Evolutionary conservation across 768 basidiomycete genomes (phyloP).

Genomic region (Phylloporus scabripes): DNA sequence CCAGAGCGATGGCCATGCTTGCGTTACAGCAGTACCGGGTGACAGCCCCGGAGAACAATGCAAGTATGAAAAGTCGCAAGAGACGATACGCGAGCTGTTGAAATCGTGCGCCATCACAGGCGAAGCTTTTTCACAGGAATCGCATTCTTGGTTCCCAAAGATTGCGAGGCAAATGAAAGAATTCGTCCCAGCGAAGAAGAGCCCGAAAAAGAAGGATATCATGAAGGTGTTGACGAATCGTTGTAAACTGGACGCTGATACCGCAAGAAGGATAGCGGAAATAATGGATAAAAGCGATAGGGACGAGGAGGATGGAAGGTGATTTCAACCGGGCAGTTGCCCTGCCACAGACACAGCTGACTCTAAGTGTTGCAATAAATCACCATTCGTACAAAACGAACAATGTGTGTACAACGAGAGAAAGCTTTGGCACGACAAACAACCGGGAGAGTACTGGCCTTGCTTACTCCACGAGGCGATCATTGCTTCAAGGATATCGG

Average conservation of each 20-base stretch:
- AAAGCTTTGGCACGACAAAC: background rate
- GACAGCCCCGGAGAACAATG: slow-evolving; percentile 12
- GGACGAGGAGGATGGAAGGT: too few relatives aligned
- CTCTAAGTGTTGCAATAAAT: too few relatives aligned
- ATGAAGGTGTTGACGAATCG: slow-evolving; percentile 16
- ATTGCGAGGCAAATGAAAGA: slow-evolving; percentile 9
- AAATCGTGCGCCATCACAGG: slow-evolving; percentile 7
- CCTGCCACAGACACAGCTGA: too few relatives aligned
- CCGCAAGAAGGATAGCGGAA: slow-evolving; percentile 18
- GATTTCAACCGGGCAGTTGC: too few relatives aligned
- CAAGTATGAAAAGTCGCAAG: slow-evolving; percentile 24
- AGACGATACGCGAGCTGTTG: slow-evolving; percentile 17
- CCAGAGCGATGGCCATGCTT: slow-evolving; percentile 27
- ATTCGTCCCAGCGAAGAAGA: slow-evolving; percentile 11
- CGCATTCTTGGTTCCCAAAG: slow-evolving; percentile 16
- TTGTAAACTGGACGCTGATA: slow-evolving; percentile 24
- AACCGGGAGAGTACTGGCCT: slow-evolving; percentile 3
- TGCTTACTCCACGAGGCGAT: slow-evolving; percentile 19
- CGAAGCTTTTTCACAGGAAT: slow-evolving; percentile 12
- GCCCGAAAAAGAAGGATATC: slow-evolving; percentile 17
- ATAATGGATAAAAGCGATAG: slow-evolving; percentile 14
- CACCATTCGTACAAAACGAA: too few relatives aligned
- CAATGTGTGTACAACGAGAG: too few relatives aligned
- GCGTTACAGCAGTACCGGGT: slow-evolving; percentile 25
- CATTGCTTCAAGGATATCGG: background rate